Evolutionary conservation across 768 basidiomycete species (phyloP), one percentile per base, ranked within the genome.

Genomic region (Kwoniella europaea): DNA sequence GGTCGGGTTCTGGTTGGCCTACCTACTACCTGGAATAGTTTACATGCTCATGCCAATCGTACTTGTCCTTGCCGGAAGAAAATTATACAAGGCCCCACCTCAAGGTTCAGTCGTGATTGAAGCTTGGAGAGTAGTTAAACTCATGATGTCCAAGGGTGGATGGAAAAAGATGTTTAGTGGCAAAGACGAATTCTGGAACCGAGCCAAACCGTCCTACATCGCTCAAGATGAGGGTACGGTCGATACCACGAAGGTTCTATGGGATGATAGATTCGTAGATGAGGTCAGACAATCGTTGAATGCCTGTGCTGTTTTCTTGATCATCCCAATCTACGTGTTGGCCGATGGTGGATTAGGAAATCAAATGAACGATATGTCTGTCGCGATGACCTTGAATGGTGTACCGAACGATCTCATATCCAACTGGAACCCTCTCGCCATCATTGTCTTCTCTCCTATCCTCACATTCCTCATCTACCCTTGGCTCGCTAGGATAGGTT

Each of bases 191-290:
- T 82, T 83, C 69, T 84, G 82, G 82, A 71, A 78, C 56, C 50
- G 62, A 6, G 83, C 80, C 56, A 82, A 82, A 67, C 83, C 83
- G 1, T 71, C 72, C 35, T 58, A 74, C 67, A 79, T 81, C 59
- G 67, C 70, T 18, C 71, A 64, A 13, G 29, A 41, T 2, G 74
- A 73, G 6, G 77, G 76, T 10, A 13, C 24, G 12, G 43, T 77
- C 44, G 80, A 79, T 53, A 15, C 54, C 42, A 61, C 35, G 60
- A 71, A 69, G 52, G 64, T 80, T 13, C 69, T 70, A 52, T 83
- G 81, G 82, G 82, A 83, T 72, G 83, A 84, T 71, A 68, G 75
- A 20, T 84, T 84, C 62, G 81, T 83, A 18, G 77, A 79, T 46
- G 83, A 84, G 54, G 58, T 84, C 57, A 66, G 72, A 52, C 70